Conservation (phyloP, 805 yeast genomes). For the Aciculoconidium aculeatum region DNA sequence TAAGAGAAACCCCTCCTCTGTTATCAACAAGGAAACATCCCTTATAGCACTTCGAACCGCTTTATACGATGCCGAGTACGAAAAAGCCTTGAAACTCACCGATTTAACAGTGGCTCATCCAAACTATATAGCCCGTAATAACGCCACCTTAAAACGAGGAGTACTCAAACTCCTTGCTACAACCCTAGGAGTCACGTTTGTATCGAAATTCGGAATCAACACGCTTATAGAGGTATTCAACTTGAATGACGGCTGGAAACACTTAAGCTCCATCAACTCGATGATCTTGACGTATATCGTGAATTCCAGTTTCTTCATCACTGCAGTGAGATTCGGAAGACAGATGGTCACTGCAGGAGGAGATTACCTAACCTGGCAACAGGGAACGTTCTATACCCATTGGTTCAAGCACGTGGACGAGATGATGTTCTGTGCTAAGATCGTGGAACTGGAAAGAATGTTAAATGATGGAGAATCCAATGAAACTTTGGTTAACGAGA, state of each 20-base stretch:
- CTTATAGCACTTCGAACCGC: constrained; percentile 60
- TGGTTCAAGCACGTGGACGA: constrained; percentile 67
- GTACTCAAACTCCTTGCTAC: constrained; percentile 25
- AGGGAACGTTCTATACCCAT: constrained; percentile 57
- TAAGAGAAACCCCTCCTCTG: constrained; percentile 11
- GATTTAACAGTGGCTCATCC: constrained; percentile 57
- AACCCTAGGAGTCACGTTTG: constrained; percentile 27
- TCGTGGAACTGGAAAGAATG: constrained; percentile 60
- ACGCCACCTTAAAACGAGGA: constrained; percentile 26
- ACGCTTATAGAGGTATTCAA: constrained; percentile 31
- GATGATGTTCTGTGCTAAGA: constrained; percentile 56
- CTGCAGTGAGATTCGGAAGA: constrained; percentile 37
- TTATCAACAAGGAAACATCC: constrained; percentile 36
- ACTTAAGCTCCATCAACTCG: constrained; percentile 42
- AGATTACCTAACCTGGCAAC: constrained; percentile 52
- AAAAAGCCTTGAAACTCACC: constrained; percentile 50
- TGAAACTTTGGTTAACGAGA: constrained; percentile 29
- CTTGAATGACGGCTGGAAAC: constrained; percentile 33
- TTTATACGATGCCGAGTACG: constrained; percentile 53
- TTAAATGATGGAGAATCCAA: constrained; percentile 39
- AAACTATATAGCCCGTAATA: constrained; percentile 37
- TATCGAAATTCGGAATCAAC: constrained; percentile 39
- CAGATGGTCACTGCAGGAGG: constrained; percentile 40
- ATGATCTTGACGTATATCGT: constrained; percentile 35
- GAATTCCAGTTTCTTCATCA: constrained; percentile 36